Evolutionary conservation across 768 basidiomycete species (phyloP).

Genomic region (Lyophyllum shimeji): DNA sequence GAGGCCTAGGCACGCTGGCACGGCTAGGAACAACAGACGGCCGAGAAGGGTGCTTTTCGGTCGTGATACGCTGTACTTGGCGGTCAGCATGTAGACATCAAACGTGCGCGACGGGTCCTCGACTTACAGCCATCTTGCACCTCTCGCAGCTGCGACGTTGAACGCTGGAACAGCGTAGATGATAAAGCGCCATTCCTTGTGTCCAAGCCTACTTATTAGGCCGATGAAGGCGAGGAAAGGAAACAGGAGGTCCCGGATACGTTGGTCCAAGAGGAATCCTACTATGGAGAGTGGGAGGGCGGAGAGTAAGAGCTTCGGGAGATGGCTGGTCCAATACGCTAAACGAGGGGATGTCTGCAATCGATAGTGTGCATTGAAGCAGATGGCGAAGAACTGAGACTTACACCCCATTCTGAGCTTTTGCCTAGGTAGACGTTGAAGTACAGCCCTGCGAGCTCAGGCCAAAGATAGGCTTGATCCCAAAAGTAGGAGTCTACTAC

Average conservation of each 20-base stretch:
- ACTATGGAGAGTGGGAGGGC: slow-evolving; percentile 61
- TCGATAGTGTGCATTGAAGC: background rate
- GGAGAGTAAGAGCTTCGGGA: slow-evolving; percentile 78
- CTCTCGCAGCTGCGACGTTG: slow-evolving; percentile 77
- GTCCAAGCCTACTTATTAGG: slow-evolving; percentile 73
- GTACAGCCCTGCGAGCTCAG: slow-evolving; percentile 73
- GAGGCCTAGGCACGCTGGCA: slow-evolving; percentile 45
- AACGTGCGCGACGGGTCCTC: background rate
- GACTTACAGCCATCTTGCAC: slow-evolving; percentile 65
- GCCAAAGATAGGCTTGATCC: slow-evolving; percentile 74
- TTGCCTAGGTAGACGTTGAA: slow-evolving; percentile 91
- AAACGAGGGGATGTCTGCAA: slow-evolving; percentile 66
- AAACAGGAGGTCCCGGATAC: slow-evolving; percentile 49
- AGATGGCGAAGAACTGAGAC: slow-evolving; percentile 25
- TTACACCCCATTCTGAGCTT: slow-evolving; percentile 89
- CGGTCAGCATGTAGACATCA: background rate
- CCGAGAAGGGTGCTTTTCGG: slow-evolving; percentile 50
- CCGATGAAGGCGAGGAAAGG: slow-evolving; percentile 54
- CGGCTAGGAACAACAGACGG: slow-evolving; percentile 42
- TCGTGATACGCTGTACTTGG: slow-evolving; percentile 37
- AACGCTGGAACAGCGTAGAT: slow-evolving; percentile 82
- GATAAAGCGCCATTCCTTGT: slow-evolving; percentile 99
- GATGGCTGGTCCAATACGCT: slow-evolving; percentile 62
- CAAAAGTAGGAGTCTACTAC: slow-evolving; percentile 87
- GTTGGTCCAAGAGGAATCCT: slow-evolving; percentile 46